These are phyloP conservation scores for Edaphochlamys debaryana DNA, from an alignment of 139 green algal genomes.

Conservation along the genomic window DNA sequence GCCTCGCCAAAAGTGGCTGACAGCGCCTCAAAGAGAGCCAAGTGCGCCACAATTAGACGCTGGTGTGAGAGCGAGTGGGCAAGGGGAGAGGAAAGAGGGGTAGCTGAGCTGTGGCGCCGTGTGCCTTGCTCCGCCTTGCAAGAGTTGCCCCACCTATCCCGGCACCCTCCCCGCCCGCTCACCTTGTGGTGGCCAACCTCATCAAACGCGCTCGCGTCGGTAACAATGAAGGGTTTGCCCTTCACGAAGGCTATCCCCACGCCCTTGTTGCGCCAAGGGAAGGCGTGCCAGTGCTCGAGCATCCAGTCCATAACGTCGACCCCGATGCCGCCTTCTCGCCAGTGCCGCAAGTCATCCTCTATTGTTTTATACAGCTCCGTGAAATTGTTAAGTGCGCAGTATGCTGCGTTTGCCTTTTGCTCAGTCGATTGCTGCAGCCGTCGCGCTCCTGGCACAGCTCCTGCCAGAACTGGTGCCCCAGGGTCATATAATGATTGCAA, in stretches of 20 bases:
- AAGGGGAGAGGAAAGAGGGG: not conserved
- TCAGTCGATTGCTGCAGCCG: too few species aligned
- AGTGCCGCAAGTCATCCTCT: not conserved
- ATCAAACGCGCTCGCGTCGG: not conserved
- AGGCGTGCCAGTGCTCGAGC: too few species aligned
- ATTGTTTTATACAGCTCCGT: constrained; percentile 6
- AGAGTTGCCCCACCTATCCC: not conserved
- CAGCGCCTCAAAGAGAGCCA: constrained; percentile 10
- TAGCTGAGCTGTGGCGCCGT: too few species aligned
- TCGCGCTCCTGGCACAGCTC: too few species aligned
- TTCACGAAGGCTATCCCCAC: constrained; percentile 9
- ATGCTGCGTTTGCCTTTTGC: not conserved
- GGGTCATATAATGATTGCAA: too few species aligned
- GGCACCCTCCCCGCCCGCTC: not conserved
- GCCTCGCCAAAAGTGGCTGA: not conserved
- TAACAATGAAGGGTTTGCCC: constrained; percentile 23
- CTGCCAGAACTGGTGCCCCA: too few species aligned
- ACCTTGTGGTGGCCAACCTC: constrained; percentile 10
- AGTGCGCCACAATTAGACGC: constrained; percentile 12
- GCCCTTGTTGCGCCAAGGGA: not conserved
- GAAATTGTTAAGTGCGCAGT: constrained; percentile 14
- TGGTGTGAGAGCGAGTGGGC: not conserved
- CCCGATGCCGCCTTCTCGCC: not conserved
- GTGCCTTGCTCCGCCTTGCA: not conserved
- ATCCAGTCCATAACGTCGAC: constrained; percentile 12